A percentile compares a stretch with the other conserved stretches of the same genome.
Evolutionary conservation across 805 yeast genomes (phyloP).

Genomic region (Starmera dryadoides): DNA sequence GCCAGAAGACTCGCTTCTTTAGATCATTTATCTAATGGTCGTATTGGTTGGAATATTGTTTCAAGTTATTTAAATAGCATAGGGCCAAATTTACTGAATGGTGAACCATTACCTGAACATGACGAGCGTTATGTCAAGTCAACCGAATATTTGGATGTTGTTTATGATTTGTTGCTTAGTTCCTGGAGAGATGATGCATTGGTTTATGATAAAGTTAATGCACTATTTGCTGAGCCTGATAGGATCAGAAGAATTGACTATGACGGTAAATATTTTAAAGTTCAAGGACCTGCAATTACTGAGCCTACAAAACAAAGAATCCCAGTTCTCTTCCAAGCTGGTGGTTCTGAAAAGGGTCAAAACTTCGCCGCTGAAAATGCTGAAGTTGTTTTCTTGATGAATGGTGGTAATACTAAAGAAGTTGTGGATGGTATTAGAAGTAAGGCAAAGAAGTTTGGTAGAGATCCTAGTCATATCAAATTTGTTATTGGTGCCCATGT

Average conservation of each 20-base stretch:
- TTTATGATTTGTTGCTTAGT: conserved; percentile 31
- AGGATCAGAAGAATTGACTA: conserved; percentile 31
- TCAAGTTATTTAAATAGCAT: conserved; percentile 30
- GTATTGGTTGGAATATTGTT: conserved; percentile 37
- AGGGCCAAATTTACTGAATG: conserved; percentile 27
- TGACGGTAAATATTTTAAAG: conserved; percentile 31
- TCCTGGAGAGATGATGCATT: conserved; percentile 36
- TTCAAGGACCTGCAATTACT: conserved; percentile 36
- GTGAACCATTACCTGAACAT: conserved; percentile 27
- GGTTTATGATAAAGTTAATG: conserved; percentile 17
- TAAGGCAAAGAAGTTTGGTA: conserved; percentile 25
- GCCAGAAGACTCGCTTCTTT: conserved; percentile 32
- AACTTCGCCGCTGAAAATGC: conserved; percentile 36
- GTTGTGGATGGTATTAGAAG: conserved; percentile 25
- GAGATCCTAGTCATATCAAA: conserved; percentile 31
- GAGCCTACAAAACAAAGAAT: conserved; percentile 37
- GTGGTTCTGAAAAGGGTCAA: conserved; percentile 31
- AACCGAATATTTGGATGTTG: conserved; percentile 34
- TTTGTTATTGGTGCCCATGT: conserved; percentile 29
- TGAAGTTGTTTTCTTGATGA: conserved; percentile 31
- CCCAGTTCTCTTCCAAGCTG: conserved; percentile 38
- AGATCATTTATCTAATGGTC: conserved; percentile 32
- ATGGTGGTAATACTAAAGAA: conserved; percentile 21
- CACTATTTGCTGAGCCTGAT: conserved; percentile 28
- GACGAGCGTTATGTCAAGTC: conserved; percentile 34